Conservation (phyloP, 352 stramenopile genomes). For the Peronosclerospora sorghi region DNA sequence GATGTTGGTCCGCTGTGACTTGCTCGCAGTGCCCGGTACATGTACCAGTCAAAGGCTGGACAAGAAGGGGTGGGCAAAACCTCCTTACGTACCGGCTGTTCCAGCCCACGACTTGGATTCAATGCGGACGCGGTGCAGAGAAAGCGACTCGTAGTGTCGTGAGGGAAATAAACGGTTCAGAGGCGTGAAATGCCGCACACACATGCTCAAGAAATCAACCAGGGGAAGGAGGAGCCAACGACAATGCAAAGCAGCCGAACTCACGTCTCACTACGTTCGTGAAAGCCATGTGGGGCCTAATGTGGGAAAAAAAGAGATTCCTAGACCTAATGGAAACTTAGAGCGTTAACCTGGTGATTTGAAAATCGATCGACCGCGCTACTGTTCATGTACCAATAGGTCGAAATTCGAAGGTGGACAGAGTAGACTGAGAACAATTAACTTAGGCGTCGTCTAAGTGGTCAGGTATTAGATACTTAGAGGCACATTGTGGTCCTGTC, state of each 20-base stretch:
- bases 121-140: slow-evolving; percentile 7
- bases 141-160: slow-evolving; percentile 19
- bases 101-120: too few relatives aligned
- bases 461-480: too few relatives aligned
- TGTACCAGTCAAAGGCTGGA: too few relatives aligned
- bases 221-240: slow-evolving; percentile 13
- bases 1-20: slow-evolving; percentile 30
- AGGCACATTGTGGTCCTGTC: slow-evolving; percentile 1
- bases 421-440: neutral
- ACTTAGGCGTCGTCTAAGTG: too few relatives aligned
- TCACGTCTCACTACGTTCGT: slow-evolving; percentile 15
- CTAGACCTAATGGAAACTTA: slow-evolving; percentile 13
- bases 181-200: too few relatives aligned
- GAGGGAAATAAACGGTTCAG: too few relatives aligned
- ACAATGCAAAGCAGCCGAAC: slow-evolving; percentile 10
- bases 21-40: slow-evolving; percentile 1
- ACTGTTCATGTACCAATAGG: neutral
- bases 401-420: slow-evolving; percentile 8
- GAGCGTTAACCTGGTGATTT: slow-evolving; percentile 11
- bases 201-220: slow-evolving; percentile 19
- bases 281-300: slow-evolving; percentile 25
- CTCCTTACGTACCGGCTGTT: too few relatives aligned
- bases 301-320: too few relatives aligned
- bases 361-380: slow-evolving; percentile 13
- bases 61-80: too few relatives aligned